Base-by-base conservation (phyloP, 257 asterid genomes). In the Ilex aquifolium region DNA sequence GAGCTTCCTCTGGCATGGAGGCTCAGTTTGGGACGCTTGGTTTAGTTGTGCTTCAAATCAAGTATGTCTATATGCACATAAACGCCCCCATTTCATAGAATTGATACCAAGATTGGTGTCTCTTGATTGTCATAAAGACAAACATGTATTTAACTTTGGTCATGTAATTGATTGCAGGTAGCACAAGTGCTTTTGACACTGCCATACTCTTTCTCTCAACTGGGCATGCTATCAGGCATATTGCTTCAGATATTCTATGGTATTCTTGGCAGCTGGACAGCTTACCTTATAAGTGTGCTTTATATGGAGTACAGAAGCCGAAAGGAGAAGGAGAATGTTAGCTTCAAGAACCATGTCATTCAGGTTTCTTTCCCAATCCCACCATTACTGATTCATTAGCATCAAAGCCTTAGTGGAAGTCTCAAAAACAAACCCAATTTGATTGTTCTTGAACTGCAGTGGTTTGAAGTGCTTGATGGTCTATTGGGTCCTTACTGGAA, bases 381-480 rank as follows among this genome's bases (percentile, higher is more conserved):
- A 36, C 42, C 42, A 36, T 7, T 36, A 36, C 42, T 36, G 7
- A 36, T 36, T 36, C 42, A 5, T 36, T 7, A 7, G 8, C 42
- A 36, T 36, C 42, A 36, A 36, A 36, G 27, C 27, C 27, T 21
- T 21, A 36, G 42, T 36, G 7, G 42, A 36, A 2, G 42, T 36
- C 7, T 36, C 0, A 36, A 36, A 36, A 36, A 36, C 8, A 36
- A 36, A 36, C 8, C 7, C 42, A 36, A 36, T 36, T 36, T 36
- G 42, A 36, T 36, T 36, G 7, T 2, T 36, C 7, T 36, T 36
- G 42, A 36, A 32, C 6, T 67, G 32, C 61, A 70, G 70, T 70
- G 75, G 75, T 70, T 64, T 39, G 71, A 71, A 65, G 76, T 71
- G 36, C 65, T 71, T 49, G 71, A 71, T 65, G 76, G 76, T 17